A percentile compares a stretch with the other conserved stretches of the same genome.
Conservation (phyloP, 1,284 basidiomycete genomes). For the Blastosporella zonata region DNA sequence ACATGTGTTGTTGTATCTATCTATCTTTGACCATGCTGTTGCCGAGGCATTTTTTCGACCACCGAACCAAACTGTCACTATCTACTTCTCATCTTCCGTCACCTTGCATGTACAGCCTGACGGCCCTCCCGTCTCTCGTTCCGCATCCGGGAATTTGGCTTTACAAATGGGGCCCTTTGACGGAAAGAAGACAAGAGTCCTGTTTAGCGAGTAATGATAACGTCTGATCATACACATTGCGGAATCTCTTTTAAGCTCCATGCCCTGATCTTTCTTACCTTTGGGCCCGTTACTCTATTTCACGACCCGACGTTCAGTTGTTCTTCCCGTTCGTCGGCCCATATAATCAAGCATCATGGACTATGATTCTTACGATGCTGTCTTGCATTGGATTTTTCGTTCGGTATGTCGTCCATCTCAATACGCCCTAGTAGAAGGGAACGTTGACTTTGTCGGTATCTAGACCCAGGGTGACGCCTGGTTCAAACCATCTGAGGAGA, state of each 20-base stretch:
- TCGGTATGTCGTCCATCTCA: slow-evolving; percentile 28
- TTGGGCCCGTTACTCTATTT: slow-evolving; percentile 29
- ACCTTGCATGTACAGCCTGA: slow-evolving; percentile 25
- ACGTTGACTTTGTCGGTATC: slow-evolving; percentile 6
- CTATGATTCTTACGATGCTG: slow-evolving; percentile 71
- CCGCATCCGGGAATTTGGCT: slow-evolving; percentile 27
- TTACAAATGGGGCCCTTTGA: slow-evolving; percentile 21
- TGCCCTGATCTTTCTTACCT: slow-evolving; percentile 22
- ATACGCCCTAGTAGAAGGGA: not conserved
- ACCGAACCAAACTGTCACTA: slow-evolving; percentile 20
- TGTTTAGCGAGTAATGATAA: slow-evolving; percentile 29
- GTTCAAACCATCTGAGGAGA: slow-evolving; percentile 75
- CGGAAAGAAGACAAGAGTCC: slow-evolving; percentile 22
- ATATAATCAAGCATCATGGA: slow-evolving; percentile 48
- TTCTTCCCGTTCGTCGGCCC: slow-evolving; percentile 26
- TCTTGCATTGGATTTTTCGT: slow-evolving; percentile 64
- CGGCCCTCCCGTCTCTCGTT: slow-evolving; percentile 25
- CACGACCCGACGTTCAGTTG: slow-evolving; percentile 29
- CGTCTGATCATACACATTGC: slow-evolving; percentile 25
- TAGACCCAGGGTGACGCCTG: slow-evolving; percentile 73
- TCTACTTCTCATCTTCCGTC: slow-evolving; percentile 25
- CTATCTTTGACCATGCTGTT: slow-evolving; percentile 19
- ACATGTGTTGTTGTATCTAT: slow-evolving; percentile 19
- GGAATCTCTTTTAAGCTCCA: slow-evolving; percentile 37
- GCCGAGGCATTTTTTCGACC: slow-evolving; percentile 24